phyloP scores from a whole-genome alignment of 2,329 filamentous ascomycete species.

The Cladosporium sp. region DNA sequence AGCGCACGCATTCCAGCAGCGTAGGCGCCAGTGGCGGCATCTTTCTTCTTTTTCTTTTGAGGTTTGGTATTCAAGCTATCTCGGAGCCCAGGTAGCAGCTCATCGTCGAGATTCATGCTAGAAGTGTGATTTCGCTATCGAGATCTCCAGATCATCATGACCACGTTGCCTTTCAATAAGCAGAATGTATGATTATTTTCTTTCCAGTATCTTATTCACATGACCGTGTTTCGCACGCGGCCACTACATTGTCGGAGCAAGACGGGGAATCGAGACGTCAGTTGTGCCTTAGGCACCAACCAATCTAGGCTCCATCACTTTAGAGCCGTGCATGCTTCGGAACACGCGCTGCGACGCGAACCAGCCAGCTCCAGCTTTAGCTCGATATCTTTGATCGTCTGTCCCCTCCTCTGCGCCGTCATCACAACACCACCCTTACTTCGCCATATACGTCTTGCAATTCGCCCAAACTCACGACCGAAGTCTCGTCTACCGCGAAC shows the following conservation, averaged over 20 bases:
- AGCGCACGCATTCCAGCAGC: slow-evolving; percentile 80
- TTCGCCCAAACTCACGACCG: not conserved
- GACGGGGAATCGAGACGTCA: not conserved
- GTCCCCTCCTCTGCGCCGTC: not conserved
- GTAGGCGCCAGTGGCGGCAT: slow-evolving; percentile 69
- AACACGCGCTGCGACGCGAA: not conserved
- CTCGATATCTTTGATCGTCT: not conserved
- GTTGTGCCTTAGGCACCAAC: not conserved
- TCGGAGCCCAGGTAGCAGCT: slow-evolving; percentile 9
- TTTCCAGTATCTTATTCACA: not conserved
- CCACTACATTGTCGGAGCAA: not conserved
- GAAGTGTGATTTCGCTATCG: not conserved
- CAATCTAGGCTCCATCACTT: not conserved
- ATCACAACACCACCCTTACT: not conserved
- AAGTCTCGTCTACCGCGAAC: not conserved
- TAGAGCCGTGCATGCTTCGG: not conserved
- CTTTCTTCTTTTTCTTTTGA: slow-evolving; percentile 46
- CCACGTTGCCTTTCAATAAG: not conserved
- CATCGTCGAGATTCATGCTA: slow-evolving; percentile 12
- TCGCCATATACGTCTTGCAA: not conserved
- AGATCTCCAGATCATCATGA: not conserved
- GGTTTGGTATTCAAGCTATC: slow-evolving; percentile 3
- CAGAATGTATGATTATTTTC: not conserved
- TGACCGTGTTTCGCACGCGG: not conserved
- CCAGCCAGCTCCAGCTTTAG: not conserved